Evolutionary conservation across 495 filamentous ascomycete species (phyloP).

Genomic region (Aspergillus leporis): DNA sequence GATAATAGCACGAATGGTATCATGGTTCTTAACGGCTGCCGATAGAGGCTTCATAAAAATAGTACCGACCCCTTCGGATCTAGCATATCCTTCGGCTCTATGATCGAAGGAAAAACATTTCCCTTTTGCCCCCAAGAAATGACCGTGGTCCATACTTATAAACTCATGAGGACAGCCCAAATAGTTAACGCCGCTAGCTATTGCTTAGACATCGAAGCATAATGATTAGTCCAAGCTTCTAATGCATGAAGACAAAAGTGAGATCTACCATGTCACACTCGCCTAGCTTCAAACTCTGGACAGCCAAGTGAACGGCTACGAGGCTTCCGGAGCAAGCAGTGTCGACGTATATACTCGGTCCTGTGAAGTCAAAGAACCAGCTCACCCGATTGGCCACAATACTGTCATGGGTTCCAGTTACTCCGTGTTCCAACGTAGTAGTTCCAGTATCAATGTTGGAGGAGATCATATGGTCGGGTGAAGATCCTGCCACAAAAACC

Average conservation of each 20-base stretch:
- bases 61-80: constrained; percentile 36
- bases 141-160: constrained; percentile 3
- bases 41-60: constrained; percentile 33
- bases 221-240: not conserved
- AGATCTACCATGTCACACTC: constrained; percentile 29
- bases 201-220: constrained; percentile 15
- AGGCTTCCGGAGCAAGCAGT: constrained; percentile 40
- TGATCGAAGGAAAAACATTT: constrained; percentile 33
- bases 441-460: constrained; percentile 8
- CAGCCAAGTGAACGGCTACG: constrained; percentile 38
- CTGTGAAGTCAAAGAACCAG: constrained; percentile 32
- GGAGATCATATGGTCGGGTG: constrained; percentile 15
- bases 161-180: constrained; percentile 28
- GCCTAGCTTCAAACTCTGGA: constrained; percentile 34
- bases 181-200: constrained; percentile 34
- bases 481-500: constrained; percentile 17
- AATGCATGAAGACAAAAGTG: not conserved
- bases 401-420: constrained; percentile 5
- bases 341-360: constrained; percentile 24
- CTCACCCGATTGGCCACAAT: constrained; percentile 32
- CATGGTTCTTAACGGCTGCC: constrained; percentile 27
- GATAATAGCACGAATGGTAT: constrained; percentile 39
- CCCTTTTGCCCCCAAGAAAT: constrained; percentile 22
- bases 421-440: constrained; percentile 2
- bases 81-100: constrained; percentile 32